Evolutionary conservation across 441 rosid species (phyloP).

Genomic region (Arabidopsis lyrata): DNA sequence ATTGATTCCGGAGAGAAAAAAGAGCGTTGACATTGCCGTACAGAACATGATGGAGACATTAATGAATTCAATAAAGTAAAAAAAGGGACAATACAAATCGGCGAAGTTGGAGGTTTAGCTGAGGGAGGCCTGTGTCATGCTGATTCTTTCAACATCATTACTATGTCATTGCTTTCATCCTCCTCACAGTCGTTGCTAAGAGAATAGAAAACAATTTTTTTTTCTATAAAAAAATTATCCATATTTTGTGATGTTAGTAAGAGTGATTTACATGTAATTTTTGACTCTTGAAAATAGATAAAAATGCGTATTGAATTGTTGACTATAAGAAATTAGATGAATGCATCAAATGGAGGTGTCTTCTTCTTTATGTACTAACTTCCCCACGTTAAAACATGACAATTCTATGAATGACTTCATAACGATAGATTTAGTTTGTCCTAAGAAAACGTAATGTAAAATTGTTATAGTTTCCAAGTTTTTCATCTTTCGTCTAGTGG

Average conservation of each 20-base stretch:
- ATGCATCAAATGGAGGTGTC: no score
- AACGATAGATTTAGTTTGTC: neutral
- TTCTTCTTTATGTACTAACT: no score
- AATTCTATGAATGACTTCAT: no score
- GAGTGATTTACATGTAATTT: no score
- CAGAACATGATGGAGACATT: neutral
- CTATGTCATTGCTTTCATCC: constrained; percentile 43
- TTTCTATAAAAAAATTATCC: neutral
- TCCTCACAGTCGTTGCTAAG: neutral
- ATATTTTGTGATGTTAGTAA: no score
- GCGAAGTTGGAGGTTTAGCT: constrained; percentile 1
- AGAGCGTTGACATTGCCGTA: neutral
- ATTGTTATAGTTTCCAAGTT: neutral
- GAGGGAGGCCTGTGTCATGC: constrained; percentile 30
- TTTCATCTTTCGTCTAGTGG: neutral
- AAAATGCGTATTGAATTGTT: no score
- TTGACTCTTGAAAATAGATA: neutral
- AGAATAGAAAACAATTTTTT: neutral
- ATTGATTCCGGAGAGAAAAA: neutral
- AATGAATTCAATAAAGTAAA: neutral
- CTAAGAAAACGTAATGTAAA: neutral
- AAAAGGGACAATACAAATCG: neutral
- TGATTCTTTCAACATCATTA: constrained; percentile 33
- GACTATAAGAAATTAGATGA: no score
- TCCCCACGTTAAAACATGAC: no score